Base-by-base conservation (phyloP, 306 rosid species). In the Cicer arietinum region DNA sequence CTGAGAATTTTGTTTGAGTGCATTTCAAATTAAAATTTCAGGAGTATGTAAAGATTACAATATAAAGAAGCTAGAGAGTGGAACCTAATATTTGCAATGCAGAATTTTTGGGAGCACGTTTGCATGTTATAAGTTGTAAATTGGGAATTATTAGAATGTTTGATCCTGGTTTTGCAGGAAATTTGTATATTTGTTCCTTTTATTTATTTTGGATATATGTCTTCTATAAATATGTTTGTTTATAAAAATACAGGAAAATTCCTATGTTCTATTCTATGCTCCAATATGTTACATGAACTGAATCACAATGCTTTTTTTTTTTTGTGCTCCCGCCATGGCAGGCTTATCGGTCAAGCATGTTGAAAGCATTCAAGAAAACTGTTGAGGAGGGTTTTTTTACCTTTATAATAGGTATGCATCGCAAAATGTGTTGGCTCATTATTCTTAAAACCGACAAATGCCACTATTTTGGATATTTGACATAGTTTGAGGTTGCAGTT, bases 331-430 rank as follows among this genome's bases (percentile, higher is more conserved):
- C 35, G 40, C 73, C 68, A 59, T 69, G 75, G 62, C 86, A 94
- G 99, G 96, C 96, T 66, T 94, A 94, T 80, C 89, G 95, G 62
- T 85, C 84, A 67, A 94, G 99, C 92, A 94, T 94, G 99, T 84
- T 94, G 87, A 94, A 90, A 84, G 93, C 96, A 79, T 94, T 94
- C 87, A 92, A 82, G 88, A 94, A 88, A 93, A 94, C 94, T 77
- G 89, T 94, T 7, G 97, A 94, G 78, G 97, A 94, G 86, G 92
- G 93, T 70, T 88, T 35, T 79, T 94, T 89, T 86, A 89, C 96
- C 86, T 92, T 92, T 73, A 83, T 94, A 80, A 94, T 94, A n/a
- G 99, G 99, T 94, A 90, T 72, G 95, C 80, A 68, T 84, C 76
- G 11, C 66, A 43, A 81, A 77, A 42, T 45, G 65, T 67, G 17